These are phyloP conservation scores for Saturnispora mendoncae DNA, from an alignment of 805 yeast genomes.

Conservation along the genomic window DNA sequence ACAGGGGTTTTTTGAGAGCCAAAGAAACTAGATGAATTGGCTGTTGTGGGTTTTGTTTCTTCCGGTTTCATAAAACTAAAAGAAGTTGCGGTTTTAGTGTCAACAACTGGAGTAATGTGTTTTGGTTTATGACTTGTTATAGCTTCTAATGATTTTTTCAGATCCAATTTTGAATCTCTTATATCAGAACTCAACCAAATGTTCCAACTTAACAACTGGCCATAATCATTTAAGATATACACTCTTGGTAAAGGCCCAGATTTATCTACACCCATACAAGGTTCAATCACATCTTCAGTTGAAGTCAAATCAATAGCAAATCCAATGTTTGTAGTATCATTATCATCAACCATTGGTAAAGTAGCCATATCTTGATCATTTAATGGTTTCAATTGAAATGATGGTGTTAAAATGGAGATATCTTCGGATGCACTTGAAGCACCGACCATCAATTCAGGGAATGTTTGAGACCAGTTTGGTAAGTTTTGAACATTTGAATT, in stretches of 20 bases:
- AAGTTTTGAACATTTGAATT: constrained; percentile 36
- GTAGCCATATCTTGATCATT: constrained; percentile 69
- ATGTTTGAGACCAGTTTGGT: constrained; percentile 32
- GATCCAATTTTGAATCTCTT: constrained; percentile 17
- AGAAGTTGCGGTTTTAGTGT: background rate
- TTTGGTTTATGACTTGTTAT: constrained; percentile 1
- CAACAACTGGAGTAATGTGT: background rate
- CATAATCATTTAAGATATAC: constrained; percentile 54
- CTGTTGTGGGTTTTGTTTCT: background rate
- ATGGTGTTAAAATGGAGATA: constrained; percentile 36
- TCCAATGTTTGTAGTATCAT: constrained; percentile 68
- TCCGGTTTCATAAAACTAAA: background rate
- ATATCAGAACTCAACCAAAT: constrained; percentile 49
- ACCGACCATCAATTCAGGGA: constrained; percentile 33
- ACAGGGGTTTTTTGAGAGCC: too few relatives aligned
- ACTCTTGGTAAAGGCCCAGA: constrained; percentile 58
- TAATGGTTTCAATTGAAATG: constrained; percentile 35
- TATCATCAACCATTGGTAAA: constrained; percentile 60
- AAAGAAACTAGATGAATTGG: background rate
- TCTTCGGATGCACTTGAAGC: constrained; percentile 64
- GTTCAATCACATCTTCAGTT: constrained; percentile 36
- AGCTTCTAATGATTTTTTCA: constrained; percentile 7
- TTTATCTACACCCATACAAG: constrained; percentile 50
- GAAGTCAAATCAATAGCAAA: constrained; percentile 51
- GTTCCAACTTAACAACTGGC: constrained; percentile 56